phyloP scores from a whole-genome alignment of 176 grass and related monocot species.

The Bolboschoenus planiculmis region DNA sequence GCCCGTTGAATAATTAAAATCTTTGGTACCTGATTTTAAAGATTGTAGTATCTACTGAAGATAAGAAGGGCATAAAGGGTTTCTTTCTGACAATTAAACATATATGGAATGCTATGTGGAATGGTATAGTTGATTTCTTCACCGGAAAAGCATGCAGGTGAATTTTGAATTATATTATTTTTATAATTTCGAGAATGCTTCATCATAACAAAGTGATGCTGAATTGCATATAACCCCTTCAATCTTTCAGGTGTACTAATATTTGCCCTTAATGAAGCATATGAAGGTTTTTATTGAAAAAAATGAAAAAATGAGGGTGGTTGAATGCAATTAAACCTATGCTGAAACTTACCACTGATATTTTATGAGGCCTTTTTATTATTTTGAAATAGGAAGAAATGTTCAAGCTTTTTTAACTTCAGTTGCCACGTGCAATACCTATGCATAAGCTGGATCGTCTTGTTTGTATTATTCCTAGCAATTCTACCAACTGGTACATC shows the following conservation, averaged over 20 bases:
- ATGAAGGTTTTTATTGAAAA: background rate
- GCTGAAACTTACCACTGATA: background rate
- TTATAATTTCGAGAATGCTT: background rate
- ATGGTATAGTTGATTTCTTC: conserved; percentile 40
- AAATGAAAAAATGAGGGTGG: background rate
- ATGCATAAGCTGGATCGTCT: conserved; percentile 53
- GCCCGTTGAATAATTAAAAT: background rate
- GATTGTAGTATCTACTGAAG: conserved; percentile 39
- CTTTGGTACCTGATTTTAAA: conserved; percentile 25
- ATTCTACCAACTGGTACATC: conserved; percentile 42
- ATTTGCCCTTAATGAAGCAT: background rate
- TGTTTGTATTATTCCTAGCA: conserved; percentile 39
- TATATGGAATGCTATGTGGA: conserved; percentile 34
- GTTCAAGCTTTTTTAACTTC: conserved; percentile 54
- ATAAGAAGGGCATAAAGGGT: conserved; percentile 34
- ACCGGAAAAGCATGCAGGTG: conserved; percentile 75
- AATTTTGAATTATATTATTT: background rate
- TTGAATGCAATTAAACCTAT: background rate
- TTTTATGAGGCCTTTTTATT: background rate
- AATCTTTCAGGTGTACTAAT: background rate
- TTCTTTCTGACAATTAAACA: conserved; percentile 43
- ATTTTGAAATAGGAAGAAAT: conserved; percentile 46
- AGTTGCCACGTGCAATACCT: conserved; percentile 64
- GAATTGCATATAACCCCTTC: background rate
- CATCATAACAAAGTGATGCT: background rate